These are phyloP conservation scores for Pseudocercospora fuligena DNA, from an alignment of 2,329 filamentous ascomycete genomes.

Conservation along the genomic window DNA sequence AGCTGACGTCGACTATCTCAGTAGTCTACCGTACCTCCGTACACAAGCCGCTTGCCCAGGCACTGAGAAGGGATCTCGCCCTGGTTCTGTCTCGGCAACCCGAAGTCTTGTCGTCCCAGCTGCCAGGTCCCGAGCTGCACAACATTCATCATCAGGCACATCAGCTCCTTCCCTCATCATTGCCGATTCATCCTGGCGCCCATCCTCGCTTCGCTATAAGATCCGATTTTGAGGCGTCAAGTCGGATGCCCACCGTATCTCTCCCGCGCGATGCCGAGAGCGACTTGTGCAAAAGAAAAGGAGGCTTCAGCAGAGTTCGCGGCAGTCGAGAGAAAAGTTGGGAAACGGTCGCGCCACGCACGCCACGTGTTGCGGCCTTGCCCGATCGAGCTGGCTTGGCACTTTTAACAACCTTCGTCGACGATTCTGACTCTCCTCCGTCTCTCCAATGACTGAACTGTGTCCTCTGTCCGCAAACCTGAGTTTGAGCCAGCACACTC, in stretches of 20 bases:
- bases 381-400: not conserved
- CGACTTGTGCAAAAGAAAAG: not conserved
- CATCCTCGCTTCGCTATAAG: not conserved
- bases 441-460: not conserved
- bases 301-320: not conserved
- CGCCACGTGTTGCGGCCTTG: not conserved
- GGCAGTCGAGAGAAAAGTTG: not conserved
- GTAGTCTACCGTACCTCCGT: not conserved
- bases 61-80: not conserved
- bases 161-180: not conserved
- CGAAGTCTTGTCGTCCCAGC: not conserved
- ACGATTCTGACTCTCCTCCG: not conserved
- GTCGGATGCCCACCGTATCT: not conserved
- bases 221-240: not conserved
- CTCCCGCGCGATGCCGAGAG: not conserved
- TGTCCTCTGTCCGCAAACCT: not conserved
- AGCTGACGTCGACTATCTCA: not conserved
- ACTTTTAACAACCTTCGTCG: not conserved
- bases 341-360: not conserved
- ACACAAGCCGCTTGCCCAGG: not conserved
- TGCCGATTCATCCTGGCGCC: not conserved
- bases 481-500: not conserved
- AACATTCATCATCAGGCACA: not conserved
- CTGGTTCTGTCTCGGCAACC: slow-evolving; percentile 1
- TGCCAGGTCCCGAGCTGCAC: not conserved